Base-by-base conservation (phyloP, 495 filamentous ascomycete genomes). In the Lepraria neglecta region DNA sequence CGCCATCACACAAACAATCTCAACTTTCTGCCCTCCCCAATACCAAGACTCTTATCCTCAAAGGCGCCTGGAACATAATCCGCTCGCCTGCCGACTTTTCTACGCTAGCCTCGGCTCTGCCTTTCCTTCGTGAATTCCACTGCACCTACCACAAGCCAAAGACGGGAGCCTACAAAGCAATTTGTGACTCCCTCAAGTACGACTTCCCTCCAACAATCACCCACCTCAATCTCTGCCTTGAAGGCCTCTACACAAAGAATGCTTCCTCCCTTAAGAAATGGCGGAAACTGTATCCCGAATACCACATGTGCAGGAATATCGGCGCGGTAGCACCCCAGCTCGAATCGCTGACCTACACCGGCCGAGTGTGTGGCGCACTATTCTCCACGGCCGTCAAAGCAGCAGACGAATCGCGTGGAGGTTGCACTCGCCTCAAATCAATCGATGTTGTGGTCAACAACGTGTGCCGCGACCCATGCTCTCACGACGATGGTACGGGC, bases 21-120 rank as follows among this genome's bases (percentile, higher is more conserved):
- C 71, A 54, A 60, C 67, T 86, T 9, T 68, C 74, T 2, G 48
- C 59, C n/a, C 69, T 79, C 4, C 75, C 77, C 4, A 68, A 75
- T 14, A 76, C 85, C 30, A 75, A 77, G 56, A 87, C 84, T 0
- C 78, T 90, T 42, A 80, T 89, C 55, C 82, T 85, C 73, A 87
- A 85, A 65, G 86, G 86, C 6, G 82, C 87, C 58, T 90, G 87
- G 87, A 90, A 89, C 65, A 77, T 90, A 35, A 85, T 89, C 68
- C 78, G 86, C 52, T 75, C 81, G n/a, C 70, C 78, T 14, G 75
- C 78, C n/a, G 83, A 88, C 72, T 88, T 85, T 70, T 71, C 76
- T 58, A 76, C 73, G 60, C 78, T 90, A 50, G 72, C 77, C 17
- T 72, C 72, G 33, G 86, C 85, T 11, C 65, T 90, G 51, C 87